Evolutionary conservation across 768 basidiomycete species (phyloP), one percentile per base, ranked within the genome.

Genomic region (Porpolomopsis calyptriformis): DNA sequence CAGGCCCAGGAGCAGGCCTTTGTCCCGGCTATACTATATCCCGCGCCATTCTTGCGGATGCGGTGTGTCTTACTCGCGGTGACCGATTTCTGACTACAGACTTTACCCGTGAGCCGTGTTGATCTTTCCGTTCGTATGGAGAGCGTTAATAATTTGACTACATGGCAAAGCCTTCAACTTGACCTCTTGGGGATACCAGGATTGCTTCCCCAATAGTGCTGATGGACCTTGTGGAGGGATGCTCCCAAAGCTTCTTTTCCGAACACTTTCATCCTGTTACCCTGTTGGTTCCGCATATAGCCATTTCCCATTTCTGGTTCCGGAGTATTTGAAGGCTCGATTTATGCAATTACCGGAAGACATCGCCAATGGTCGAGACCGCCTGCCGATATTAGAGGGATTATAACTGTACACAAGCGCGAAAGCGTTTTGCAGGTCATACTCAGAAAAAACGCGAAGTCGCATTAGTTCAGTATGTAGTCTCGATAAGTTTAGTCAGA

Each of bases 21-120:
- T 88, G 85, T 58, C 85, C 85, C 4, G 84, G 85, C 22, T 88
- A 79, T 64, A 89, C 88, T 4, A 82, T 86, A 52, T 85, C 85
- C 5, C 72, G 88, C 36, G 83, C 85, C n/a, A 90, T 92, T 51
- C 68, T 92, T 11, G 71, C 80, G 9, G 85, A 88, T 57, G 86
- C 85, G 1, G 80, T 88, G 27, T 77, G 72, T 50, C 67, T 90
- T 47, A 77, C 74, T 24, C 76, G 87, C 25, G 86, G 88, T 5
- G 88, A 91, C 57, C 76, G 83, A 4, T 89, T 84, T 65, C 62
- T 85, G 52, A 88, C 87, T 1, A 70, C 72, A 7, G 85, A 88
- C 35, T 80, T 78, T 55, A 89, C 84, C 6, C 84, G 85, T 84
- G 52, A 18, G 82, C 66, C 4, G n/a, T 31, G 20, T 23, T 33